Base-by-base conservation (phyloP, 1,139 yeast genomes). In the Taphrina populina region DNA sequence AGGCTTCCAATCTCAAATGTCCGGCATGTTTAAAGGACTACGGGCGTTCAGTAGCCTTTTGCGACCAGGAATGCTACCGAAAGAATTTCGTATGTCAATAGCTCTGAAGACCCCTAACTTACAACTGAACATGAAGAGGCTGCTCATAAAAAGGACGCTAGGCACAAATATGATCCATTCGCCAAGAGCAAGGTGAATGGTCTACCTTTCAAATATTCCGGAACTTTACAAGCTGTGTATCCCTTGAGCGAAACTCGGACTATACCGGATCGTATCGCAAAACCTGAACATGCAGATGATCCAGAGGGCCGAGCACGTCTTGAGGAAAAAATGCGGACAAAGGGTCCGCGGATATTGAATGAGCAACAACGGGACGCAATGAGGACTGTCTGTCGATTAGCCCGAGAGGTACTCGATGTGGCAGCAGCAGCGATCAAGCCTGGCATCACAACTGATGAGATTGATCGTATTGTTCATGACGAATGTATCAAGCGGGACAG, bases 371-470 rank as follows among this genome's bases (percentile, higher is more conserved):
- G 87, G 63, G 83, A 76, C 61, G 83, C 79, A 64, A 81, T 90
- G 72, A 78, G 90, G 62, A 78, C 80, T 62, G 92, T 85, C 10
- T 82, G 86, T 60, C 75, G 75, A 56, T 71, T 83, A n/a, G 94
- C 90, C 10, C 78, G 98, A 66, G 96, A 90, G 69, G 81, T 94
- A 24, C 73, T 90, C 62, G 98, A 94, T 69, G 74, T 77, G 7
- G 95, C 94, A 5, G 98, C 95, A 3, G 82, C 87, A 3, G 84
- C 86, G 34, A 75, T 87, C 45, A 78, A 74, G 63, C 95, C 95
- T 0, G 98, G 98, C 35, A 73, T 88, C 59, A 90, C 97, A 53
- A 92, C 99, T 36, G 98, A 94, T 66, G 95, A 86, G 68, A 74
- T 94, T 58, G 98, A 94, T 69, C 82, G 76, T 46, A 78, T 90